Evolutionary conservation across 805 yeast species (phyloP), one percentile per base, ranked within the genome.

Genomic region (Wickerhamiella parazyma): DNA sequence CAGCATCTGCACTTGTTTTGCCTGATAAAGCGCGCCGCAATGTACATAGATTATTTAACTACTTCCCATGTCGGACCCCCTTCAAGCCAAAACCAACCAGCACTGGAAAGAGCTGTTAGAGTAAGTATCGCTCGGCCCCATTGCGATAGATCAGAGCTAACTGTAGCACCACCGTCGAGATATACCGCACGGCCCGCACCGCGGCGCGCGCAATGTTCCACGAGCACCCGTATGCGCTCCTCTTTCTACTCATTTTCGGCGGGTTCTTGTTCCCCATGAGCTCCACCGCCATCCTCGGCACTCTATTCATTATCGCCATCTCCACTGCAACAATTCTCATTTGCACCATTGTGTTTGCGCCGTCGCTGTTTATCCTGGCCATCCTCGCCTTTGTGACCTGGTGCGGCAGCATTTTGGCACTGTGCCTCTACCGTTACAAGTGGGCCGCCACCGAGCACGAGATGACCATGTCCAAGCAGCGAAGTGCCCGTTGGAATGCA

Each of bases 331-430:
- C 46, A 3, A 35, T 41, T 3, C 20, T 46, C 3, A 34, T 44
- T 8, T 47, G 39, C 17, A 44, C 38, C 4, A 40, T 46, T 16
- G 28, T 49, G 7, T 38, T 49, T 14, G 43, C 49, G 12, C 54
- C 54, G 6, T 16, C 48, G 7, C 42, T 51, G 28, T 6, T 48
- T 16, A 18, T 36, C 19, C 35, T 48, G 7, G 33, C 43, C 3
- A 18, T 44, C 8, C 12, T 41, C 14, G 45, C 48, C 5, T 34
- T 46, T 18, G 6, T 40, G 4, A 24, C 40, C 6, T 51, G 52
- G 52, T 7, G 39, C 9, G 33, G 41, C 3, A 38, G 40, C 5
- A 17, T 38, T 19, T 12, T 41, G 11, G 36, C 33, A 17, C 33
- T 41, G 5, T 45, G 49, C 8, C 34, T 41, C n/a, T 48, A 48